phyloP scores from a whole-genome alignment of 768 basidiomycete genomes.

The Trametes cubensis region DNA sequence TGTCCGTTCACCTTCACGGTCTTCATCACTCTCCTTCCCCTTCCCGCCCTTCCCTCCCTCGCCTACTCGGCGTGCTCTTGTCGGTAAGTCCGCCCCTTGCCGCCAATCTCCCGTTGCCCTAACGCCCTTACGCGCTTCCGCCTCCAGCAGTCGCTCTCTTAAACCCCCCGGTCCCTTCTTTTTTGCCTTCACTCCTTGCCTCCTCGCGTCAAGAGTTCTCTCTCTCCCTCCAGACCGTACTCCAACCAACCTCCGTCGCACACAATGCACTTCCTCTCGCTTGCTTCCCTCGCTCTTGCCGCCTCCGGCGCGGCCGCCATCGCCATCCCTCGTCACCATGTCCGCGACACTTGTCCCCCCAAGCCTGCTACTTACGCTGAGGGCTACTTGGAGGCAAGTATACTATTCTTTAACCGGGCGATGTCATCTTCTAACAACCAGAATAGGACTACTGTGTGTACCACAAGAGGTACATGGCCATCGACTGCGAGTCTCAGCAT shows the following conservation, averaged over 20 bases:
- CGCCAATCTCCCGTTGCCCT: slow-evolving; percentile 8
- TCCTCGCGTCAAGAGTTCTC: slow-evolving; percentile 30
- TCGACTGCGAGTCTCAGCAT: slow-evolving; percentile 50
- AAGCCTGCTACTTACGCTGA: slow-evolving; percentile 41
- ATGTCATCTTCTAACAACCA: slow-evolving; percentile 9
- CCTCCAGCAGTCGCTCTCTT: slow-evolving; percentile 32
- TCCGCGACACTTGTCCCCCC: slow-evolving; percentile 39
- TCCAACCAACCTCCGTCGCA: slow-evolving; percentile 9
- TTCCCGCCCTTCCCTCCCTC: slow-evolving; percentile 21
- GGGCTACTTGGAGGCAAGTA: slow-evolving; percentile 47
- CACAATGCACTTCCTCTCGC: slow-evolving; percentile 37
- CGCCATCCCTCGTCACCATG: slow-evolving; percentile 40
- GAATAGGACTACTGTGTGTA: slow-evolving; percentile 54
- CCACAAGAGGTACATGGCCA: slow-evolving; percentile 62
- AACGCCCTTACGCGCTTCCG: slow-evolving; percentile 9
- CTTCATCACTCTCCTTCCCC: slow-evolving; percentile 27
- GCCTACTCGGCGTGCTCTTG: slow-evolving; percentile 25
- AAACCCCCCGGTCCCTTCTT: slow-evolving; percentile 22
- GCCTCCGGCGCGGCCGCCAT: slow-evolving; percentile 41
- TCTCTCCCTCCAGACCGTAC: neutral
- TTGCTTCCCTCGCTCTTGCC: slow-evolving; percentile 51
- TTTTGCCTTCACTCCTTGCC: slow-evolving; percentile 23
- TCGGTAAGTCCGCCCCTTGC: slow-evolving; percentile 25
- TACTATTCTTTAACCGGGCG: neutral
- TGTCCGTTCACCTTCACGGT: slow-evolving; percentile 26